A percentile compares a stretch with the other conserved stretches of the same genome.
Conservation (phyloP, 2,329 filamentous ascomycete species). For the Xylariaceae sp. region DNA sequence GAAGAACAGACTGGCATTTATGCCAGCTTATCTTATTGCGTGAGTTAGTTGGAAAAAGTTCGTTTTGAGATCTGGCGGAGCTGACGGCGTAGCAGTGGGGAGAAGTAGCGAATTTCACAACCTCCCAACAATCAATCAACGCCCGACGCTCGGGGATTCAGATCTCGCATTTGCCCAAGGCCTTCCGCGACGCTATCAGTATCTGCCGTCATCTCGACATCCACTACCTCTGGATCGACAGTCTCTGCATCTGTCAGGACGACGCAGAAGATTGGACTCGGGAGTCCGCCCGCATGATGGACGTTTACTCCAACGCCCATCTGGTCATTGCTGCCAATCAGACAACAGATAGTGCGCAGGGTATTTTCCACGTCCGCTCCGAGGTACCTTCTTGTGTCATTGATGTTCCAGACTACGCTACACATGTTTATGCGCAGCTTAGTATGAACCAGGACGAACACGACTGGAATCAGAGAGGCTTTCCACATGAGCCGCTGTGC, state of each 20-base stretch:
- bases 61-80: neutral
- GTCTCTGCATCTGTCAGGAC: conserved; percentile 3
- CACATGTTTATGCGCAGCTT: neutral
- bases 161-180: conserved; percentile 6
- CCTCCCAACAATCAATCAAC: neutral
- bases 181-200: neutral
- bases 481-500: neutral
- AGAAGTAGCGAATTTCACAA: neutral
- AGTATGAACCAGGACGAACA: conserved; percentile 1
- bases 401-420: conserved; percentile 5
- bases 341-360: conserved; percentile 2
- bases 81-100: neutral
- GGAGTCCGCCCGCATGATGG: neutral
- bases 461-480: neutral
- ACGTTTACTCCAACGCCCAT: neutral
- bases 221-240: conserved; percentile 2
- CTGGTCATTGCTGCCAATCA: conserved; percentile 13
- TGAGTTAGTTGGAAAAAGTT: neutral
- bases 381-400: neutral
- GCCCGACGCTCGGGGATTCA: neutral
- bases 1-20: conserved; percentile 7
- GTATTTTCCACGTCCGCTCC: conserved; percentile 3
- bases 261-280: conserved; percentile 2
- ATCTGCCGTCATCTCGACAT: neutral
- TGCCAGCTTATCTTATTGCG: conserved; percentile 16